Conservation (phyloP, 305 asterid genomes). For the Salvia sclarea region DNA sequence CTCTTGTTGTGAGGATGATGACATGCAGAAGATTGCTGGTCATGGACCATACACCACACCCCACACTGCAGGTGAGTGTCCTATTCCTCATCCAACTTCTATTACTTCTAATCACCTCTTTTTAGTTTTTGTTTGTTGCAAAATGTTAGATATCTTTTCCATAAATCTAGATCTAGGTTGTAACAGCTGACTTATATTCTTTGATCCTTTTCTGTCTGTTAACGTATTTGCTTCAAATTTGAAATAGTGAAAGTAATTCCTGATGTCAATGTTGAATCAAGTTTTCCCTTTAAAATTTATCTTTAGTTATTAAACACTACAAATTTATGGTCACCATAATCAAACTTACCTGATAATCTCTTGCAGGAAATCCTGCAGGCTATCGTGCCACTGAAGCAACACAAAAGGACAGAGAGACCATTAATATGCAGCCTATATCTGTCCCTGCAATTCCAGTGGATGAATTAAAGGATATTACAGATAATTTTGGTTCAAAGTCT, state of each 20-base stretch:
- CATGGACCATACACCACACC: slow-evolving; percentile 57
- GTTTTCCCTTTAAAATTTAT: slow-evolving; percentile 1
- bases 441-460: slow-evolving; percentile 67
- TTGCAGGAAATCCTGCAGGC: slow-evolving; percentile 54
- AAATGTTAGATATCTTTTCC: too few relatives aligned
- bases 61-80: slow-evolving; percentile 55
- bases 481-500: slow-evolving; percentile 65
- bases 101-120: background rate
- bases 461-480: slow-evolving; percentile 64
- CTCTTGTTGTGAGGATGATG: slow-evolving; percentile 64
- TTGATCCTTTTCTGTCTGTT: background rate
- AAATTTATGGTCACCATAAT: background rate
- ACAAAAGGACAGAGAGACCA: slow-evolving; percentile 48
- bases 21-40: slow-evolving; percentile 60
- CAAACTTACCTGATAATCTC: slow-evolving; percentile 19
- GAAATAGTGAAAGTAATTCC: background rate
- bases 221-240: background rate
- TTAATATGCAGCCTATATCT: slow-evolving; percentile 62
- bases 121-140: too few relatives aligned
- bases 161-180: background rate
- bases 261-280: background rate
- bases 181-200: slow-evolving; percentile 8
- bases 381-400: slow-evolving; percentile 59
- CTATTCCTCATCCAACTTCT: slow-evolving; percentile 4
- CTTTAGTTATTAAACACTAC: slow-evolving; percentile 5